These are phyloP conservation scores for Pyrenophora graminea DNA, from an alignment of 2,329 filamentous ascomycete species.

Conservation along the genomic window DNA sequence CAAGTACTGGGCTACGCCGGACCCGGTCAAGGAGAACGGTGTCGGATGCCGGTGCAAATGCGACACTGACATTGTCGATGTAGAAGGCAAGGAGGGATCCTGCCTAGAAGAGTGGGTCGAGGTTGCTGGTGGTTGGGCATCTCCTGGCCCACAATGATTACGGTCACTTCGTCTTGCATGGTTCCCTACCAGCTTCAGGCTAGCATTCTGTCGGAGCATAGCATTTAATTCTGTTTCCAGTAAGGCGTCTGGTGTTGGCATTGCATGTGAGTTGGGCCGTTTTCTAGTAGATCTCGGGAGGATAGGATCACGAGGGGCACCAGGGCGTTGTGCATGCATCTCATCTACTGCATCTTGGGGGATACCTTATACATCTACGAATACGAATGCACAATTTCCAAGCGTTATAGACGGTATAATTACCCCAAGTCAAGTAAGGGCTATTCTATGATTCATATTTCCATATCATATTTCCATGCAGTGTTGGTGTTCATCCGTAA, in stretches of 20 bases:
- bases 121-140: constrained; percentile 90
- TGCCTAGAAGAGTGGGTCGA: constrained; percentile 97
- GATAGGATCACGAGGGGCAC: constrained; percentile 2
- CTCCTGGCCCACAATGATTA: constrained; percentile 44
- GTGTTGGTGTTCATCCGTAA: not conserved
- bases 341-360: constrained; percentile 2
- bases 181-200: constrained; percentile 22
- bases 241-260: constrained; percentile 30
- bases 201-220: constrained; percentile 29
- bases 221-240: constrained; percentile 20
- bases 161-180: constrained; percentile 17
- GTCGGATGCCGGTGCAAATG: constrained; percentile 96
- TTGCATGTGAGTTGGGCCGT: constrained; percentile 20
- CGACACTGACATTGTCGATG: constrained; percentile 95
- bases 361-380: constrained; percentile 5
- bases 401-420: not conserved
- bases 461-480: not conserved
- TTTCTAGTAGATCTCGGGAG: constrained; percentile 4
- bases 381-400: constrained; percentile 5
- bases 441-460: not conserved
- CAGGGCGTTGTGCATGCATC: constrained; percentile 16
- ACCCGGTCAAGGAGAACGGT: constrained; percentile 89
- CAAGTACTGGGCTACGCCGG: constrained; percentile 90
- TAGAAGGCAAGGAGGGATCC: constrained; percentile 95
- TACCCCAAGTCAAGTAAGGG: not conserved